These are phyloP conservation scores for Apiotrichum brassicae DNA, from an alignment of 1,284 basidiomycete genomes.

Conservation along the genomic window DNA sequence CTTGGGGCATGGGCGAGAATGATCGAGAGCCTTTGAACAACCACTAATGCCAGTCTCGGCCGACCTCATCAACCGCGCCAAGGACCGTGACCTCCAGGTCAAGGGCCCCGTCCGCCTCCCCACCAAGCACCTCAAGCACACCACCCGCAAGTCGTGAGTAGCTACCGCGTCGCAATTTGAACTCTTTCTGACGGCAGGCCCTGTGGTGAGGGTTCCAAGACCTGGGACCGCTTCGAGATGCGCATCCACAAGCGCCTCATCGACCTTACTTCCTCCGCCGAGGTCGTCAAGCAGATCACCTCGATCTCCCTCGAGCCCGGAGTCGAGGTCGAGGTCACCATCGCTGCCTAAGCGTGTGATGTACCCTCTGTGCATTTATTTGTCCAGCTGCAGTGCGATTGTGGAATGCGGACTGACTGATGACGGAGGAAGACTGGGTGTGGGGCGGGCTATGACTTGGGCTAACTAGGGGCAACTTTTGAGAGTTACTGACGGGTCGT, in stretches of 20 bases:
- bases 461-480: too few relatives aligned
- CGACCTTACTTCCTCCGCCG: conserved; percentile 95
- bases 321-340: conserved; percentile 99
- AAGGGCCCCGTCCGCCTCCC: conserved; percentile 99
- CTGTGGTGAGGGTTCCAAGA: conserved; percentile 99
- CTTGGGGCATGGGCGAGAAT: too few relatives aligned
- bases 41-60: conserved; percentile 82
- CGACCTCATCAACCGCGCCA: conserved; percentile 96
- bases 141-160: conserved; percentile 92
- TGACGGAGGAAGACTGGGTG: too few relatives aligned
- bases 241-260: conserved; percentile 99
- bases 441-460: too few relatives aligned
- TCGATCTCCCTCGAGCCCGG: conserved; percentile 98
- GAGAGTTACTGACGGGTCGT: too few relatives aligned
- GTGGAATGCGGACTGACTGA: too few relatives aligned
- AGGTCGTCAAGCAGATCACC: conserved; percentile 99
- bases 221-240: conserved; percentile 99
- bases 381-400: background rate
- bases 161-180: background rate
- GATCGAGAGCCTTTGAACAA: too few relatives aligned
- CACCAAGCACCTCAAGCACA: conserved; percentile 97
- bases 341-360: conserved; percentile 54
- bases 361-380: background rate
- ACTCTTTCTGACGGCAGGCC: conserved; percentile 53
- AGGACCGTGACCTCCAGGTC: conserved; percentile 99